Evolutionary conservation across 257 asterid species (phyloP).

Genomic region (Solanum bukasovii): DNA sequence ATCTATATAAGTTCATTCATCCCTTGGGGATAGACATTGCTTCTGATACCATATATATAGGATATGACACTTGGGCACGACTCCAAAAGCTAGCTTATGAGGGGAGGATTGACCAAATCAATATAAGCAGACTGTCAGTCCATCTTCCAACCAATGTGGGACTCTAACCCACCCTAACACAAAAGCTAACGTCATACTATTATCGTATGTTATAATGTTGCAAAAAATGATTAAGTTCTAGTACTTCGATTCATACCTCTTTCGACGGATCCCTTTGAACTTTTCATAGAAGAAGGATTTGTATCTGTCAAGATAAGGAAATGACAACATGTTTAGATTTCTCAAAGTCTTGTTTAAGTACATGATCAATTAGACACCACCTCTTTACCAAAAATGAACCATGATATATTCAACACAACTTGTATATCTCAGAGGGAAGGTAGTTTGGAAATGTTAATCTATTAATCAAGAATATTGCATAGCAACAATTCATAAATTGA

Average conservation of each 20-base stretch:
- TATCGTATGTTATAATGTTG: background rate
- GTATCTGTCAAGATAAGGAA: slow-evolving; percentile 22
- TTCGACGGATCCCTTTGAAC: slow-evolving; percentile 54
- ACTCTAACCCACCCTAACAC: background rate
- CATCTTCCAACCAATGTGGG: background rate
- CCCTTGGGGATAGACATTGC: background rate
- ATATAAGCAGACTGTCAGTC: background rate
- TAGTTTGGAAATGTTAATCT: background rate
- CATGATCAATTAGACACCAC: background rate
- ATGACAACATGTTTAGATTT: background rate
- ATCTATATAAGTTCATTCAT: background rate
- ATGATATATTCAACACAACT: background rate
- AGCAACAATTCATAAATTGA: background rate
- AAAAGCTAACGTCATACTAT: background rate
- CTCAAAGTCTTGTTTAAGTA: background rate
- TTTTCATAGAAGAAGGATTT: slow-evolving; percentile 30
- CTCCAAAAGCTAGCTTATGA: background rate
- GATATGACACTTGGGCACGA: background rate
- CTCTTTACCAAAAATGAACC: background rate
- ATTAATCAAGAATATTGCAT: background rate
- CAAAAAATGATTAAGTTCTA: background rate
- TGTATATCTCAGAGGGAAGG: background rate
- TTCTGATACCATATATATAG: background rate
- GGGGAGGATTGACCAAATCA: background rate
- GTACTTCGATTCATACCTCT: slow-evolving; percentile 35